Conservation (phyloP, 2,329 filamentous ascomycete genomes). For the Colletotrichum liriopes region DNA sequence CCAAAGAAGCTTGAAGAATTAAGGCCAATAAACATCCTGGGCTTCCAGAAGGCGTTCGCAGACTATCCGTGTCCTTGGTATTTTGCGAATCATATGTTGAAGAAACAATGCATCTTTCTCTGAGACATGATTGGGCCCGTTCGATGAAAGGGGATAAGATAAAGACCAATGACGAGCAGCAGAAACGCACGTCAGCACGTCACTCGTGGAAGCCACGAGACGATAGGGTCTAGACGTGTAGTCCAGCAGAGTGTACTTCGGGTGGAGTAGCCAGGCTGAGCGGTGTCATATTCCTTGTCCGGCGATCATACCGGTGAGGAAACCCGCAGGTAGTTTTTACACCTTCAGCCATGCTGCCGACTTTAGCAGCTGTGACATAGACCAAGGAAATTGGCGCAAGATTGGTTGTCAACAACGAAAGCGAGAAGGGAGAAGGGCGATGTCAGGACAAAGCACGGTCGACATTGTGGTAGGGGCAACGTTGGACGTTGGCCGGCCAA, state of each 20-base stretch:
- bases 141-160: background rate
- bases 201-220: background rate
- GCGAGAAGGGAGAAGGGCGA: background rate
- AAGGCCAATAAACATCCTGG: slow-evolving; percentile 33
- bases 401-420: background rate
- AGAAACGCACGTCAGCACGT: slow-evolving; percentile 31
- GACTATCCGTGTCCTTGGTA: slow-evolving; percentile 47
- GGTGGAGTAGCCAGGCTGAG: background rate
- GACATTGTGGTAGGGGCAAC: slow-evolving; percentile 25
- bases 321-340: background rate
- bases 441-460: slow-evolving; percentile 32
- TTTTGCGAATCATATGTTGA: slow-evolving; percentile 54
- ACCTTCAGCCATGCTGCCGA: background rate
- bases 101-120: slow-evolving; percentile 43
- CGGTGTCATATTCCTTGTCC: background rate
- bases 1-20: slow-evolving; percentile 4
- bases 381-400: background rate
- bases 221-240: background rate
- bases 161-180: slow-evolving; percentile 32
- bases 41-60: slow-evolving; percentile 17
- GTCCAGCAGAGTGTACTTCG: background rate
- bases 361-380: background rate
- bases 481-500: slow-evolving; percentile 43
- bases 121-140: slow-evolving; percentile 18
- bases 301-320: background rate